These are phyloP conservation scores for Przewalskia tangutica DNA, from an alignment of 257 asterid species.

Conservation along the genomic window DNA sequence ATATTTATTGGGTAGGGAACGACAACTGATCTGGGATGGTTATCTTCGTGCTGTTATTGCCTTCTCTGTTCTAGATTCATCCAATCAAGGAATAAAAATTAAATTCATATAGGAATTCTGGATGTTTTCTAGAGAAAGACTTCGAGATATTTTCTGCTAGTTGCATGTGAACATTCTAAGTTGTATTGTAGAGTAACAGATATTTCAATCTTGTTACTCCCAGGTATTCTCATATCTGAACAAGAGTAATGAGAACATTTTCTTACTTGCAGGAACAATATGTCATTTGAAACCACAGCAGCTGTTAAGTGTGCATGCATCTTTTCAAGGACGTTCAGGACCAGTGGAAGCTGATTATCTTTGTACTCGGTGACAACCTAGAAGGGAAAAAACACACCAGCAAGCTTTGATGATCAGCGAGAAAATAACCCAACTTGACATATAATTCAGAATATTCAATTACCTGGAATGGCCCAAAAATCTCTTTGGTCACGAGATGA, in stretches of 20 bases:
- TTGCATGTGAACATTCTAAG: neutral
- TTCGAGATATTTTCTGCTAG: neutral
- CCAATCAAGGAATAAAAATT: neutral
- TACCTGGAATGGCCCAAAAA: constrained; percentile 97
- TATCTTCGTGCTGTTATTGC: neutral
- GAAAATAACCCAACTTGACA: neutral
- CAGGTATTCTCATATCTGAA: neutral
- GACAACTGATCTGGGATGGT: neutral
- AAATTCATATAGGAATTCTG: neutral
- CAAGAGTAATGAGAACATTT: neutral
- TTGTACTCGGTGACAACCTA: constrained; percentile 81
- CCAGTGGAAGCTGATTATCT: constrained; percentile 53
- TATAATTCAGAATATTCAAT: neutral
- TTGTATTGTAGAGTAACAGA: neutral
- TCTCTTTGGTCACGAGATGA: constrained; percentile 70
- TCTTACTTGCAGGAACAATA: constrained; percentile 67
- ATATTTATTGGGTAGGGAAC: neutral
- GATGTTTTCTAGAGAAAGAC: neutral
- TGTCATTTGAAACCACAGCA: constrained; percentile 87
- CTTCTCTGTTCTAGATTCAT: neutral
- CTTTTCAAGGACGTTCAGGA: constrained; percentile 57
- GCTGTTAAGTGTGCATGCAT: constrained; percentile 98
- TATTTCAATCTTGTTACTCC: neutral
- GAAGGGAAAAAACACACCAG: neutral
- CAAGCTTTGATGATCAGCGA: neutral